Base-by-base conservation (phyloP, 257 asterid species). In the Orobanche coerulescens region DNA sequence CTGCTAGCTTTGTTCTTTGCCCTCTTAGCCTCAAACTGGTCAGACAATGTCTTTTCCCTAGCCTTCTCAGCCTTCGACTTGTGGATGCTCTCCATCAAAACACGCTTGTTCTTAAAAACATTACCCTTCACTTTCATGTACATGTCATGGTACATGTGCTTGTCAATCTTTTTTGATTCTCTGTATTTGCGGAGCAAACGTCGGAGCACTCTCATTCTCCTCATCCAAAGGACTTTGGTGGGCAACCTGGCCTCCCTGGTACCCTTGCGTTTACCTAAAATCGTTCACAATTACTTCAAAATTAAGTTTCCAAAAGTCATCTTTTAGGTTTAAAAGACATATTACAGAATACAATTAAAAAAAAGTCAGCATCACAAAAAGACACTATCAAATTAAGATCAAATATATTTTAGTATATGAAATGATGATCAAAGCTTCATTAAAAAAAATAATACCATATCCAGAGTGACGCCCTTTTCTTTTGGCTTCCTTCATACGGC, bases 1-100 rank as follows among this genome's bases (percentile, higher is more conserved):
- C 72, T 71, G 78, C 89, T 81, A 28, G 95, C 95, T 75, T 86
- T 86, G 74, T 81, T 86, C 82, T 82, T 83, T 0, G 95, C 93
- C 20, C 95, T 75, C 82, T 77, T 86, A 22, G 90, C 83, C 79
- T 83, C 90, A 16, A 83, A 83, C 76, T 83, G 90, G 52, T 83
- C 87, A 18, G 90, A 80, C 75, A 83, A 53, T 1, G 90, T 83
- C 84, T 83, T 83, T 68, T 83, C 90, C 63, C 90, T 80, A 44
- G 90, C 86, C 81, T 79, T 84, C 73, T 84, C 92, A 19, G 85
- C 87, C 82, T 84, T 84, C 1, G 83, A 59, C 62, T 84, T 84
- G 75, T 84, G 92, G 39, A 84, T 81, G 69, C 85, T 84, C 63
- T 84, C 92, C 88, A 84, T 81, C 67, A 81, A 59, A 0, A 84